phyloP scores from a whole-genome alignment of 73 alveolate species.

The Urostyla sp. region DNA sequence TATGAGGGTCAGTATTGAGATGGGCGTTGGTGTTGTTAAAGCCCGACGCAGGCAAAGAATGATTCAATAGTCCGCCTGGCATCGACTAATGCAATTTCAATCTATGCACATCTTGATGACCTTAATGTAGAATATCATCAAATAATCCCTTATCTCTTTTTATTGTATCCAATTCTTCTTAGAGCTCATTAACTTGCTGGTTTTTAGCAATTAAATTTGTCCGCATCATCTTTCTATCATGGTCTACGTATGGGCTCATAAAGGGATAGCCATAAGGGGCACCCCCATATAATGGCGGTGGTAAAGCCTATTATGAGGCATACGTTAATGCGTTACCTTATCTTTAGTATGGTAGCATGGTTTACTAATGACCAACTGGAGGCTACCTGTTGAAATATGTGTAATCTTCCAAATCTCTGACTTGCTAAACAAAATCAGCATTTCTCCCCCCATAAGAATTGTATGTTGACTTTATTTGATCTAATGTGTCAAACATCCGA shows the following conservation, averaged over 20 bases:
- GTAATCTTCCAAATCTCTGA: constrained; percentile 33
- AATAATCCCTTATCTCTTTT: constrained; percentile 61
- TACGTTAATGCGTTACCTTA: not conserved
- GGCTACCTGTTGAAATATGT: constrained; percentile 44
- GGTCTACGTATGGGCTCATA: constrained; percentile 24
- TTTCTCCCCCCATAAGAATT: constrained; percentile 10
- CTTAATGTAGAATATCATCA: constrained; percentile 59
- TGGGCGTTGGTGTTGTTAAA: constrained; percentile 26
- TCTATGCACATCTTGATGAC: constrained; percentile 32
- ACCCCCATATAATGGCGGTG: constrained; percentile 11
- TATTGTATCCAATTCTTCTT: constrained; percentile 62
- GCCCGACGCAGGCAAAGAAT: constrained; percentile 45
- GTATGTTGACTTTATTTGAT: not conserved
- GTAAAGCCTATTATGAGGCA: constrained; percentile 36
- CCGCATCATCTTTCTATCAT: constrained; percentile 53
- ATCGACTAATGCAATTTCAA: constrained; percentile 18
- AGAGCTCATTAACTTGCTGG: constrained; percentile 56
- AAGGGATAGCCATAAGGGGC: not conserved
- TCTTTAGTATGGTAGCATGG: not conserved
- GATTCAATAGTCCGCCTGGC: constrained; percentile 3
- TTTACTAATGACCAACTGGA: not conserved
- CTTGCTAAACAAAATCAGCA: constrained; percentile 17
- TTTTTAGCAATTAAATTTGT: constrained; percentile 36
- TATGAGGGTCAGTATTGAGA: constrained; percentile 60
- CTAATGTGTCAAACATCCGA: constrained; percentile 29